phyloP scores from a whole-genome alignment of 805 yeast genomes.

The Saccharomycopsis sp. region DNA sequence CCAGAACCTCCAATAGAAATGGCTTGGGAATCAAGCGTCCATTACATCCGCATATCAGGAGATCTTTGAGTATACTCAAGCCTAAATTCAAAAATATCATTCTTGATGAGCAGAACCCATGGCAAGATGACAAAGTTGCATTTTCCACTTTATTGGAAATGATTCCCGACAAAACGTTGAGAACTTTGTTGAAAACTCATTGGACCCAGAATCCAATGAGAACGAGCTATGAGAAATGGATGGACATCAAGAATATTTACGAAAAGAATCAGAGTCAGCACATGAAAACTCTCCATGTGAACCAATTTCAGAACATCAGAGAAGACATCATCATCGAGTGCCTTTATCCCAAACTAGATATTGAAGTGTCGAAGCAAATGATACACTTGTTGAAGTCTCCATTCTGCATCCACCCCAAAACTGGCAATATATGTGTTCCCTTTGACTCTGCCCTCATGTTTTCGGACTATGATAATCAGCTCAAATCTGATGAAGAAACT shows the following conservation, averaged over 20 bases:
- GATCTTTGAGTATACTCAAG: slow-evolving; percentile 63
- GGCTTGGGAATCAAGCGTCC: slow-evolving; percentile 61
- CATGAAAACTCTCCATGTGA: slow-evolving; percentile 33
- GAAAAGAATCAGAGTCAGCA: slow-evolving; percentile 24
- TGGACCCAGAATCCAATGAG: slow-evolving; percentile 52
- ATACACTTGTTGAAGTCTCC: slow-evolving; percentile 93
- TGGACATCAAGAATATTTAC: slow-evolving; percentile 52
- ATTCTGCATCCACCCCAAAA: slow-evolving; percentile 92
- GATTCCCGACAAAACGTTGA: slow-evolving; percentile 51
- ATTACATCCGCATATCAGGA: slow-evolving; percentile 76
- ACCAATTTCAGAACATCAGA: slow-evolving; percentile 54
- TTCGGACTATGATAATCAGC: slow-evolving; percentile 12
- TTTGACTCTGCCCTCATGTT: slow-evolving; percentile 37
- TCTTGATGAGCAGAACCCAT: slow-evolving; percentile 79
- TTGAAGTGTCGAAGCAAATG: slow-evolving; percentile 82
- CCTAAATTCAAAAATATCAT: slow-evolving; percentile 56
- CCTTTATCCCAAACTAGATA: slow-evolving; percentile 86
- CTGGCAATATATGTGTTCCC: slow-evolving; percentile 94
- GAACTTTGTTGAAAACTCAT: slow-evolving; percentile 40
- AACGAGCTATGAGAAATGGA: slow-evolving; percentile 65
- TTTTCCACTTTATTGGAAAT: slow-evolving; percentile 50
- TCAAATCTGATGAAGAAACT: slow-evolving; percentile 9
- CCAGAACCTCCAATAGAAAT: slow-evolving; percentile 38
- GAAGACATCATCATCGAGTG: slow-evolving; percentile 74
- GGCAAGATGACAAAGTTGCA: slow-evolving; percentile 51